Conservation (phyloP, 306 rosid species). For the Lupinus albus region DNA sequence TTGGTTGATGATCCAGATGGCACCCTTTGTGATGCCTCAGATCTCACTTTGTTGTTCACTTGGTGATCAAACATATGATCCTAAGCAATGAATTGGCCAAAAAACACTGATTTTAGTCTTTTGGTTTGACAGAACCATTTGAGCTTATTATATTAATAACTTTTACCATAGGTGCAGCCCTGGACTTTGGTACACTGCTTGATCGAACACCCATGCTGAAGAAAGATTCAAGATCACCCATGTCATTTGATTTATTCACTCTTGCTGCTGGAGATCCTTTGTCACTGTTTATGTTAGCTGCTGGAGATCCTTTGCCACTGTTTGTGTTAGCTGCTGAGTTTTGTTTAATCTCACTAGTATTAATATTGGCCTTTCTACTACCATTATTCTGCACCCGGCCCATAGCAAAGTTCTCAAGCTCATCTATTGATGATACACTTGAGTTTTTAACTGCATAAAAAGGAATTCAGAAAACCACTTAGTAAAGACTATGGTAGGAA, state of each 20-base stretch:
- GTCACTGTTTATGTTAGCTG: slow-evolving; percentile 45
- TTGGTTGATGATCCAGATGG: slow-evolving; percentile 53
- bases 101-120: slow-evolving; percentile 42
- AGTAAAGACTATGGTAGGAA: slow-evolving; percentile 31
- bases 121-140: slow-evolving; percentile 30
- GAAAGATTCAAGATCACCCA: slow-evolving; percentile 75
- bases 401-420: slow-evolving; percentile 81
- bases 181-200: slow-evolving; percentile 79
- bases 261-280: slow-evolving; percentile 45
- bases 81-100: slow-evolving; percentile 47
- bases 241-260: slow-evolving; percentile 39
- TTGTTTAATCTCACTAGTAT: slow-evolving; percentile 39
- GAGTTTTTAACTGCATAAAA: slow-evolving; percentile 55
- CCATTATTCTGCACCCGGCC: slow-evolving; percentile 52
- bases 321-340: slow-evolving; percentile 45
- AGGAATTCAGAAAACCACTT: slow-evolving; percentile 17
- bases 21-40: slow-evolving; percentile 53
- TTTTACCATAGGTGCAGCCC: slow-evolving; percentile 65
- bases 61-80: slow-evolving; percentile 60
- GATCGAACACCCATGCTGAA: slow-evolving; percentile 64
- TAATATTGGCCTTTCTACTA: slow-evolving; percentile 43
- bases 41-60: slow-evolving; percentile 49
- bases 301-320: slow-evolving; percentile 43
- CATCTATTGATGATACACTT: slow-evolving; percentile 64
- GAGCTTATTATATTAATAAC: slow-evolving; percentile 29